Evolutionary conservation across 2,329 filamentous ascomycete species (phyloP).

Genomic region (Pseudogymnoascus sp.): DNA sequence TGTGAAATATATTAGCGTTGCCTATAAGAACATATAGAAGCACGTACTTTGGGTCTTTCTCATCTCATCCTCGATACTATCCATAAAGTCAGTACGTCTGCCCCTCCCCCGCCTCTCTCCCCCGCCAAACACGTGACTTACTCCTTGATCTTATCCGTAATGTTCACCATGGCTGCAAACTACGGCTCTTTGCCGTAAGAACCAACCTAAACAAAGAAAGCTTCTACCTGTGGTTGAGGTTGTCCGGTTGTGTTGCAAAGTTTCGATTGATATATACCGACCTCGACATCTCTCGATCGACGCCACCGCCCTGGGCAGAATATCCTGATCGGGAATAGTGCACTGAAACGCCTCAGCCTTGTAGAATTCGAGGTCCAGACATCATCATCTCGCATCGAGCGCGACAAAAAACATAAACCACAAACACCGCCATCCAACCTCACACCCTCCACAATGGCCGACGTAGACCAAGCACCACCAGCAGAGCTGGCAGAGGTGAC

Average conservation of each 20-base stretch:
- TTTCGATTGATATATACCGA: not conserved
- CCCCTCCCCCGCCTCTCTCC: constrained; percentile 1
- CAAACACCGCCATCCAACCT: not conserved
- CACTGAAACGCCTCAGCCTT: constrained; percentile 1
- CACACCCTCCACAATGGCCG: constrained; percentile 15
- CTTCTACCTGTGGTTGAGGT: not conserved
- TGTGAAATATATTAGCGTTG: constrained; percentile 31
- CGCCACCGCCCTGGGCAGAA: constrained; percentile 5
- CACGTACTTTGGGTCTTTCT: constrained; percentile 87
- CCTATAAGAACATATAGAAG: not conserved
- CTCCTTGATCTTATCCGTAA: constrained; percentile 99
- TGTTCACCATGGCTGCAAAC: constrained; percentile 78
- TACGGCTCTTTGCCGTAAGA: constrained; percentile 9
- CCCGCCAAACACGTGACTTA: constrained; percentile 36
- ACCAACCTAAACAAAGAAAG: not conserved
- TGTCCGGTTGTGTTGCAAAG: constrained; percentile 4
- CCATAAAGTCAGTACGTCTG: constrained; percentile 19
- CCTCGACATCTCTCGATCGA: constrained; percentile 1
- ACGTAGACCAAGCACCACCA: constrained; percentile 21
- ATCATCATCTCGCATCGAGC: not conserved
- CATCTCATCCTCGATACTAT: constrained; percentile 99
- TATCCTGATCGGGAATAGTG: not conserved
- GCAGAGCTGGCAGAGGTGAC: constrained; percentile 19
- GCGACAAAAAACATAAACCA: not conserved
- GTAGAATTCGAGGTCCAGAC: not conserved